Evolutionary conservation across 768 basidiomycete genomes (phyloP).

Genomic region (Lentinula guzmanii): DNA sequence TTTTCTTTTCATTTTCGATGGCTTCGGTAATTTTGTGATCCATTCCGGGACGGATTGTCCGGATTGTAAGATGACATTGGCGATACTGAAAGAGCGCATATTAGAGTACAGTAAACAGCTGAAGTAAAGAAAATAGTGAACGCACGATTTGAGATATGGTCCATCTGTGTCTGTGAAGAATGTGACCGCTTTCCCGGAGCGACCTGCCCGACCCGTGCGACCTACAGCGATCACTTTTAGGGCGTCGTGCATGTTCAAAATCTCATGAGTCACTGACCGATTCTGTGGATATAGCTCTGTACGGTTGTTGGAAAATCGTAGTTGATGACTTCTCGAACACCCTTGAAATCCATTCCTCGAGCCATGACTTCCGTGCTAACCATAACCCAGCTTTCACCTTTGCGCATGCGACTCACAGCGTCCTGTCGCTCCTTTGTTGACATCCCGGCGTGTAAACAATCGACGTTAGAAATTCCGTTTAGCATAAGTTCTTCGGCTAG

Average conservation of each 20-base stretch:
- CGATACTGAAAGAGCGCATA: slow-evolving; percentile 51
- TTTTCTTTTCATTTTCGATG: slow-evolving; percentile 81
- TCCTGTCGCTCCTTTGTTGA: slow-evolving; percentile 85
- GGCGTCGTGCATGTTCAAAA: background rate
- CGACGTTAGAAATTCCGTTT: slow-evolving; percentile 74
- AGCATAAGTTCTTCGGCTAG: slow-evolving; percentile 77
- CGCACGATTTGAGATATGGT: slow-evolving; percentile 84
- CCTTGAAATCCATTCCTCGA: slow-evolving; percentile 97
- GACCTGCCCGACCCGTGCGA: slow-evolving; percentile 91
- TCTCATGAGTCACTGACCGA: slow-evolving; percentile 44
- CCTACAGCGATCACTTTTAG: slow-evolving; percentile 35
- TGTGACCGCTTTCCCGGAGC: slow-evolving; percentile 89
- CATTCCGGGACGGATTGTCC: slow-evolving; percentile 90
- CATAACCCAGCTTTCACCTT: slow-evolving; percentile 91
- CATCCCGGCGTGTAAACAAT: slow-evolving; percentile 88
- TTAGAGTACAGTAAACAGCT: background rate
- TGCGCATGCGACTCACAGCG: slow-evolving; percentile 76
- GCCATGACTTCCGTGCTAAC: slow-evolving; percentile 97
- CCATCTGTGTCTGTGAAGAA: slow-evolving; percentile 95
- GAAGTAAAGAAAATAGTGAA: slow-evolving; percentile 3
- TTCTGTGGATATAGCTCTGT: slow-evolving; percentile 94
- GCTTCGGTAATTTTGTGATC: slow-evolving; percentile 92
- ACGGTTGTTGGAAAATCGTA: slow-evolving; percentile 96
- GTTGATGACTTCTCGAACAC: slow-evolving; percentile 90
- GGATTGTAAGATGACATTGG: slow-evolving; percentile 91